phyloP scores from a whole-genome alignment of 176 grass and related monocot species.

The Cenchrus purpureus region DNA sequence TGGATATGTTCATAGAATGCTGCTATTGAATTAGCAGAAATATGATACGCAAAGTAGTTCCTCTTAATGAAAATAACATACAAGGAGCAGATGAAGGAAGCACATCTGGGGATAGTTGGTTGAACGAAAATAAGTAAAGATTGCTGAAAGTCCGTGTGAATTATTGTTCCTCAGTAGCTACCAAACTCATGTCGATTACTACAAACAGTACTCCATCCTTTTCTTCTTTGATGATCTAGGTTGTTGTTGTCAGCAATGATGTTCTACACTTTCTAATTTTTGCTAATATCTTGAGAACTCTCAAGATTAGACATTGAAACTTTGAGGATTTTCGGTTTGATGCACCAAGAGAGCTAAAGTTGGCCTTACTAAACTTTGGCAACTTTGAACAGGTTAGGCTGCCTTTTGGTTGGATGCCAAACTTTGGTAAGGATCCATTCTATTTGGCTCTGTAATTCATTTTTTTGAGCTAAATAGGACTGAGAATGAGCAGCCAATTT shows the following conservation, averaged over 20 bases:
- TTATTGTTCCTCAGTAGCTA: slow-evolving; percentile 1
- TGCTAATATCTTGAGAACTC: neutral
- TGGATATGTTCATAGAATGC: slow-evolving; percentile 48
- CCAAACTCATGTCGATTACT: neutral
- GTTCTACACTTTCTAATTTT: neutral
- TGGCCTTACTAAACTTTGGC: neutral
- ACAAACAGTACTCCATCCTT: neutral
- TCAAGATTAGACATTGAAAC: neutral
- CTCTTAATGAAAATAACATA: neutral
- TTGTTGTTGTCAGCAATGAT: neutral
- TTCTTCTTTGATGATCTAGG: neutral
- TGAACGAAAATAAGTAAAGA: neutral
- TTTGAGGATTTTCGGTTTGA: neutral
- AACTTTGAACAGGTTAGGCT: neutral
- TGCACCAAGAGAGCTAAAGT: neutral
- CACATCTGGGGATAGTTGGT: neutral
- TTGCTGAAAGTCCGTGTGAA: neutral
- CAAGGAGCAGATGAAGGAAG: neutral
- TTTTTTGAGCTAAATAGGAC: neutral
- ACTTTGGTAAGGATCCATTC: neutral
- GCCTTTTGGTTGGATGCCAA: neutral
- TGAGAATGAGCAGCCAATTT: neutral
- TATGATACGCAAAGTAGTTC: slow-evolving; percentile 29
- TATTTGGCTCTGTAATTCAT: neutral
- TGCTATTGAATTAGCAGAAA: slow-evolving; percentile 44